Evolutionary conservation across 2,329 filamentous ascomycete genomes (phyloP), one percentile per base, ranked within the genome.

Genomic region (Leptographium galeiforme): DNA sequence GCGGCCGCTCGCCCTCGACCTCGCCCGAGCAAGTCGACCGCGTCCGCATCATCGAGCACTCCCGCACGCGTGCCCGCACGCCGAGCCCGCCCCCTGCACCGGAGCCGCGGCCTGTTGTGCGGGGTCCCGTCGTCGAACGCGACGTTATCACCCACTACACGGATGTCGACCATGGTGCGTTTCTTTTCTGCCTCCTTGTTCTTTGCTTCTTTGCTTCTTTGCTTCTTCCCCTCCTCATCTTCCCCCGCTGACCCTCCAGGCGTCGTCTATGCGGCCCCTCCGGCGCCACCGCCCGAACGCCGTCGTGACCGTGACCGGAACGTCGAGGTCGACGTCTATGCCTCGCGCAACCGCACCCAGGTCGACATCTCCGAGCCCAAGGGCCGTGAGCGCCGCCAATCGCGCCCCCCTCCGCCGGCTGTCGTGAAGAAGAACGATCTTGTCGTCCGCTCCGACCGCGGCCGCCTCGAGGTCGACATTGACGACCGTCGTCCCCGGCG

Each of bases 61-160:
- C 75, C 56, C 66, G 65, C 51, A 70, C 73, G 59, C 68, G 71
- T 51, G 55, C 66, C 55, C 70, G 71, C 4, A 70, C 71, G 10
- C 71, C 76, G 19, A 68, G 69, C 66, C 67, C 75, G 12, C 72
- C 72, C 16, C 66, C 74, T 19, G 73, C 75, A 12, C 51, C 49
- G 8, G 41, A 53, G 5, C 75, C 77, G 19, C 78, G 79, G 34
- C 76, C 77, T 58, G 75, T 85, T 46, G 83, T 93, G 61, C 78
- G 81, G 44, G 82, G 84, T 19, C 89, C 89, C 38, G 85, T 84
- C 1, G 88, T 95, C 60, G 87, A 91, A 67, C 82, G 91, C 63
- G 87, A 95, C 64, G 82, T 95, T 55, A 90, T 94, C 59, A 94
- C 88, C 0, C 87, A 93, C 68, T 91, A 93, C 65, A 79, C 84